phyloP scores from a whole-genome alignment of 306 rosid species.

The Oemleria cerasiformis region DNA sequence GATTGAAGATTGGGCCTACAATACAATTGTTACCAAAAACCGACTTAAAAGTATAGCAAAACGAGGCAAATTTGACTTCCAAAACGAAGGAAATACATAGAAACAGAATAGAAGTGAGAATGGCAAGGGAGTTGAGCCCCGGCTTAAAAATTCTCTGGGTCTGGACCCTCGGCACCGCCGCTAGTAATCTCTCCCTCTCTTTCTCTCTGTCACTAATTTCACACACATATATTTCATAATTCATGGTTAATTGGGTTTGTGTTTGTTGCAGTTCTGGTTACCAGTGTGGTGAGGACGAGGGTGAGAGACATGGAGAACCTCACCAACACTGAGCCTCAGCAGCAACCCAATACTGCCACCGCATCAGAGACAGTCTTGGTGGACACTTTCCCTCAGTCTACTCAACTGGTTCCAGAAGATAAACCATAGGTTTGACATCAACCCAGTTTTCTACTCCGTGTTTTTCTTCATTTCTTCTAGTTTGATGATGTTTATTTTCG shows the following conservation, averaged over 20 bases:
- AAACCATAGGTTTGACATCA: constrained; percentile 28
- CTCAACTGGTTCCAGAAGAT: constrained; percentile 27
- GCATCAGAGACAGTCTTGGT: constrained; percentile 23
- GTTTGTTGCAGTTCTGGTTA: constrained; percentile 47
- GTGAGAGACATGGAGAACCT: constrained; percentile 48
- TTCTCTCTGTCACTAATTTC: background rate
- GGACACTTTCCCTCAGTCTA: constrained; percentile 22
- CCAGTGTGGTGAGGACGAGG: constrained; percentile 55
- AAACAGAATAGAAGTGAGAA: constrained; percentile 2
- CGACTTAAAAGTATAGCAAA: background rate
- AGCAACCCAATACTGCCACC: constrained; percentile 6
- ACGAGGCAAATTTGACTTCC: background rate
- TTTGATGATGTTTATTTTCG: background rate
- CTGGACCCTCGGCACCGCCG: constrained; percentile 92
- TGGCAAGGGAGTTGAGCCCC: constrained; percentile 70
- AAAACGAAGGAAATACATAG: background rate
- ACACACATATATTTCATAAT: background rate
- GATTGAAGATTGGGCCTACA: background rate
- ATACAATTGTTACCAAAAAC: background rate
- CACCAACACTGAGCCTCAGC: constrained; percentile 38
- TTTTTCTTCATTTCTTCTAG: background rate
- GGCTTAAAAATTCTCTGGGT: constrained; percentile 85
- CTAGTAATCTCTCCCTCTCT: constrained; percentile 33
- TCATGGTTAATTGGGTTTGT: background rate
- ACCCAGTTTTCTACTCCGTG: background rate